Evolutionary conservation across 257 asterid species (phyloP), one percentile per base, ranked within the genome.

Genomic region (Striga asiatica): DNA sequence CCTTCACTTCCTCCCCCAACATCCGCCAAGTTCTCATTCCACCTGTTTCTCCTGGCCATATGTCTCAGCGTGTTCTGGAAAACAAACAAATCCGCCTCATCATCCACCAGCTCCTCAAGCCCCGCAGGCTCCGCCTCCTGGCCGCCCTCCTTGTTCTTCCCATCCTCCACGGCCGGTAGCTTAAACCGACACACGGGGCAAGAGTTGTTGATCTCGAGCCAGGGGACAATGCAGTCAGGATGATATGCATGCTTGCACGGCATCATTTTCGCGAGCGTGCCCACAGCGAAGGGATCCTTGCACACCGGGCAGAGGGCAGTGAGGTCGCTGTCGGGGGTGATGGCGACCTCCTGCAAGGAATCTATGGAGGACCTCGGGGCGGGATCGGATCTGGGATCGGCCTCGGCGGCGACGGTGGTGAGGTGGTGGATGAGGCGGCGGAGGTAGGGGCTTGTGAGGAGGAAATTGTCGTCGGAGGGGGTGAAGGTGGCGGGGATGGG

Each of bases 101-200:
- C 83, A 43, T 76, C 81, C 71, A 79, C 71, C 69, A 88, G 64
- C 42, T 84, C 96, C 22, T 79, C 85, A 55, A 83, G 70, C 46
- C 77, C 76, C 38, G n/a, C n/a, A 66, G 46, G 18, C 61, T 71
- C 48, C 61, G n/a, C 70, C 34, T 71, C 85, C 54, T 57, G 66
- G 13, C 65, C 74, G 22, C 21, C 46, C 63, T 45, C 76, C 52
- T 37, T n/a, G n/a, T n/a, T 27, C 49, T 14, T 32, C 65, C 58
- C 76, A 54, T 75, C 85, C 49, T 64, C 76, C 52, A 50, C 78
- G 13, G 60, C 47, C 2, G 85, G 92, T 54, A 88, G 35, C 75
- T 70, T 76, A 53, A 49, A 77, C 39, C 97, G 77, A 66, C 97
- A 88, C 45, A 88, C 94, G 8, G 97, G 97, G 68, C 97, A 88